phyloP scores from a whole-genome alignment of 1,284 basidiomycete genomes.

The Ceratobasidium sp. region DNA sequence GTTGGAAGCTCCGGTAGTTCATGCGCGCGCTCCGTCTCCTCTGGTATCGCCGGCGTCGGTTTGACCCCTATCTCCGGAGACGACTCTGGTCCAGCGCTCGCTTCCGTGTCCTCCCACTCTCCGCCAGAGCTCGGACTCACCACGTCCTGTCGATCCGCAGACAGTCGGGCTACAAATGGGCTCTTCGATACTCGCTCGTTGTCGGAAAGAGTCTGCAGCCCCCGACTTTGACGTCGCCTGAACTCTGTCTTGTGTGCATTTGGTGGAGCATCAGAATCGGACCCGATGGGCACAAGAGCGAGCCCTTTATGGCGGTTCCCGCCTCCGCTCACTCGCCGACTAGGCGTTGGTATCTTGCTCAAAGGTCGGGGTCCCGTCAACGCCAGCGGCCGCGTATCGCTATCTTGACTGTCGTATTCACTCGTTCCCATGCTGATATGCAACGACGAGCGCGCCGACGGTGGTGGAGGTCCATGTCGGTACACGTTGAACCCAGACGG shows the following conservation, averaged over 20 bases:
- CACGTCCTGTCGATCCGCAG: conserved; percentile 17
- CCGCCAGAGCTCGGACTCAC: conserved; percentile 23
- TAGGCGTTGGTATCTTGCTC: conserved; percentile 46
- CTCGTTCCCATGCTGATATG: conserved; percentile 22
- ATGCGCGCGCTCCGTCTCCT: conserved; percentile 13
- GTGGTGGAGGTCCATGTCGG: conserved; percentile 14
- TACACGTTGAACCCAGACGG: conserved; percentile 37
- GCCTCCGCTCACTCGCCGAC: conserved; percentile 42
- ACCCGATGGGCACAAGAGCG: conserved; percentile 9
- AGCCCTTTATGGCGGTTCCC: background rate
- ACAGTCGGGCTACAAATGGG: conserved; percentile 68
- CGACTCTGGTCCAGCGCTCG: conserved; percentile 19
- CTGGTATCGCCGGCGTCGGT: background rate
- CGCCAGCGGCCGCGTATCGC: conserved; percentile 12
- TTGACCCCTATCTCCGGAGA: conserved; percentile 18
- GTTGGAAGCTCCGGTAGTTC: conserved; percentile 34
- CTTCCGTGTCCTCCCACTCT: conserved; percentile 20
- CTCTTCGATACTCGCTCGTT: conserved; percentile 85
- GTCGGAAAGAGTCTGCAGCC: conserved; percentile 76
- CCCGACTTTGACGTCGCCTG: conserved; percentile 79
- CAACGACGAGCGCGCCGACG: conserved; percentile 32
- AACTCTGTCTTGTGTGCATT: conserved; percentile 59
- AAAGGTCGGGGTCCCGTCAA: conserved; percentile 36
- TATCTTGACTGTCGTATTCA: conserved; percentile 11
- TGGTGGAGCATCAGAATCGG: conserved; percentile 36